phyloP scores from a whole-genome alignment of 257 asterid genomes.

The Solanum sejunctum region DNA sequence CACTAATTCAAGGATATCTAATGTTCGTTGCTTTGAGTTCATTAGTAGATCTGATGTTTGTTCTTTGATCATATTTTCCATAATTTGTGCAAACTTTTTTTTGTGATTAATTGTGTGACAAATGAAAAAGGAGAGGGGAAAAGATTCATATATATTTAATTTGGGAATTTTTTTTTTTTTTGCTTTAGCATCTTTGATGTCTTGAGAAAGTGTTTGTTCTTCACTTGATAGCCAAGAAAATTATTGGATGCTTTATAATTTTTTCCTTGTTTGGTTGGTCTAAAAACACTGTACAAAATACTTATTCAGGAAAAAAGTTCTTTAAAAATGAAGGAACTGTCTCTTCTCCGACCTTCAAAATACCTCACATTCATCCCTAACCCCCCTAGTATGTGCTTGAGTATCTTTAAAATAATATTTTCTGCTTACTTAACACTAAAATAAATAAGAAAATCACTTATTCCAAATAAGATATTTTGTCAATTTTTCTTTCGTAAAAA shows the following conservation, averaged over 20 bases:
- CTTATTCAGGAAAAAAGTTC: fast-evolving
- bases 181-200: background rate
- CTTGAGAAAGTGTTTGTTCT: background rate
- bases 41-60: background rate
- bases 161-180: background rate
- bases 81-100: background rate
- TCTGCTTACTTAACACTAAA: too few species aligned
- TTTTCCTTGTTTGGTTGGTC: background rate
- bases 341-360: too few species aligned
- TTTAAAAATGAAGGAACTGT: background rate
- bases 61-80: background rate
- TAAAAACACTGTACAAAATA: fast-evolving
- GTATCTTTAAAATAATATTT: too few species aligned
- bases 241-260: background rate
- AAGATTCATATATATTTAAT: background rate
- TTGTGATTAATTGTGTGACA: background rate
- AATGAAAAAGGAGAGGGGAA: background rate
- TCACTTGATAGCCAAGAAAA: background rate
- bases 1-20: background rate
- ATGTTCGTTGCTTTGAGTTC: background rate
- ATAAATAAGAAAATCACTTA: too few species aligned
- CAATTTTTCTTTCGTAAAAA: too few species aligned
- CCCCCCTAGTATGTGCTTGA: too few species aligned
- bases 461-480: too few species aligned
- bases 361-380: too few species aligned